Conservation (phyloP, 805 yeast genomes). For the Yarrowia yakushimensis region DNA sequence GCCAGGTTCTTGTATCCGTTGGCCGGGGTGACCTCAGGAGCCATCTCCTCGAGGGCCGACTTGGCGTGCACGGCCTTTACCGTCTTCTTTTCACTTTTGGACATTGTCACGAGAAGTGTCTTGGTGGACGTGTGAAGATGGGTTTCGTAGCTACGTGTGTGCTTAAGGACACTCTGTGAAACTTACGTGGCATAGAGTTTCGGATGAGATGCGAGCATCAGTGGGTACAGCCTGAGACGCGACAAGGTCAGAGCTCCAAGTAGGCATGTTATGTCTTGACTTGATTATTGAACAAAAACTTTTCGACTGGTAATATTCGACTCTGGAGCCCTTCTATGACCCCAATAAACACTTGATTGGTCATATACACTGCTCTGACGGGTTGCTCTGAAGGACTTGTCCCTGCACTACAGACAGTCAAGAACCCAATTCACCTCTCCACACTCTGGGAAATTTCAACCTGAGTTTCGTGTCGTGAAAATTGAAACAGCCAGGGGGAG, state of each 20-base stretch:
- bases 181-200: constrained; percentile 21
- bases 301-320: neutral
- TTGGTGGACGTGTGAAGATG: constrained; percentile 3
- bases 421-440: neutral
- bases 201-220: neutral
- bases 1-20: constrained; percentile 21
- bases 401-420: neutral
- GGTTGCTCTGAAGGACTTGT: neutral
- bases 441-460: neutral
- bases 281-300: too few species aligned
- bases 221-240: neutral
- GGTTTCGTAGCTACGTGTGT: constrained; percentile 10
- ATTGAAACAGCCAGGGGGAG: constrained; percentile 15
- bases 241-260: neutral
- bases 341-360: neutral
- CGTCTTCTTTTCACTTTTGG: constrained; percentile 20
- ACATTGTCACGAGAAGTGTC: constrained; percentile 19
- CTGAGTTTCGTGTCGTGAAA: constrained; percentile 13
- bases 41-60: constrained; percentile 25
- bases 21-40: constrained; percentile 11
- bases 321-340: neutral
- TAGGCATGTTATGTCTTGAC: too few species aligned
- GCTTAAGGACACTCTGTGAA: constrained; percentile 23
- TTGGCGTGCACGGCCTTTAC: constrained; percentile 13
- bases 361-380: neutral